phyloP scores from a whole-genome alignment of 352 stramenopile species.

The Aphanomyces cochlioides region DNA sequence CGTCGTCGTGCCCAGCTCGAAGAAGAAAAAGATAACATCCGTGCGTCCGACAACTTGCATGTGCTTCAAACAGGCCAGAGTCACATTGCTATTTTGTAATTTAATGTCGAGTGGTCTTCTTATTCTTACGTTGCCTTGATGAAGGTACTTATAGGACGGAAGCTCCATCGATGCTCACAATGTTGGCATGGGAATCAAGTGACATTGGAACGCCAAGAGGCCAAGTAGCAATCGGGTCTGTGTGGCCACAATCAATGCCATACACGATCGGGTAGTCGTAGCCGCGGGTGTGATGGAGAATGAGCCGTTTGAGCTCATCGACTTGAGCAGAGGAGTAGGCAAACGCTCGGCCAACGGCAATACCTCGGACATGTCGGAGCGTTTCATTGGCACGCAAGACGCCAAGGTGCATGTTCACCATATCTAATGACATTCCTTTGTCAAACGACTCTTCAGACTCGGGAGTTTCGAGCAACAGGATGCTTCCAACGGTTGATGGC shows the following conservation, averaged over 20 bases:
- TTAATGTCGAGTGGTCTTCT: neutral
- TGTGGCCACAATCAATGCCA: slow-evolving; percentile 53
- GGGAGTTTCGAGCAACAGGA: slow-evolving; percentile 55
- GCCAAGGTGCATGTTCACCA: slow-evolving; percentile 49
- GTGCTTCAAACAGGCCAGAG: slow-evolving; percentile 25
- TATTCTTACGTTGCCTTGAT: neutral
- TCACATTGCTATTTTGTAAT: slow-evolving; percentile 28
- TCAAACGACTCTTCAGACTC: slow-evolving; percentile 47
- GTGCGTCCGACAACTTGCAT: neutral
- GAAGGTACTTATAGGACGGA: slow-evolving; percentile 31
- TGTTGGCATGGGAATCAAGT: slow-evolving; percentile 40
- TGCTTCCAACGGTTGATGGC: slow-evolving; percentile 38
- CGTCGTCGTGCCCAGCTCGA: slow-evolving; percentile 17
- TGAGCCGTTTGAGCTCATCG: slow-evolving; percentile 43
- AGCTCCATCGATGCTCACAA: slow-evolving; percentile 38
- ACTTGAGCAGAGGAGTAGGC: slow-evolving; percentile 41
- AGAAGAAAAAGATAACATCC: slow-evolving; percentile 17
- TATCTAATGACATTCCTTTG: slow-evolving; percentile 45
- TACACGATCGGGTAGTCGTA: slow-evolving; percentile 54
- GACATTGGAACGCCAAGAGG: slow-evolving; percentile 43
- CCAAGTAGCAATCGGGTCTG: slow-evolving; percentile 55
- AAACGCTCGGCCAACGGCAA: slow-evolving; percentile 55
- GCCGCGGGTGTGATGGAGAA: slow-evolving; percentile 52
- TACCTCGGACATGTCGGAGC: slow-evolving; percentile 46
- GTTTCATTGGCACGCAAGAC: slow-evolving; percentile 46